Base-by-base conservation (phyloP, 2,329 filamentous ascomycete species). In the Paecilomyces formosus region DNA sequence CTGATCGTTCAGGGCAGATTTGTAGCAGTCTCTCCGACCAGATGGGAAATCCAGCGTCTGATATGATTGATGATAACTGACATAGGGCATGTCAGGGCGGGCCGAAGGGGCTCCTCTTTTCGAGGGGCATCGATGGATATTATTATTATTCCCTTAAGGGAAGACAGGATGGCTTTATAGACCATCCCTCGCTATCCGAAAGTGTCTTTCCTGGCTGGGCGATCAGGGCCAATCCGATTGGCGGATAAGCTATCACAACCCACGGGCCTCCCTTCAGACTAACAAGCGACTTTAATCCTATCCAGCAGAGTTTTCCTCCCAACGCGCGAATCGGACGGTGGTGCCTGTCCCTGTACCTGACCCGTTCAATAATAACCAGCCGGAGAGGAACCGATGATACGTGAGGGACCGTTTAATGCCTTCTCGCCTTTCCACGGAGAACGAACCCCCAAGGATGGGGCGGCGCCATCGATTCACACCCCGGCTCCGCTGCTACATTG, bases 211-310 rank as follows among this genome's bases (percentile, higher is more conserved):
- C 39, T 18, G 35, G 13, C 35, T 18, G 13, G 35, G 35, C 18
- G 39, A 3, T 45, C 39, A 85, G 76, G 8, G 82, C n/a, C 13
- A n/a, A 45, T 52, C 50, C 31, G 28, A 55, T 55, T 55, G 54
- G 54, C 21, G 33, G 54, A 55, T 55, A 55, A 49, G 54, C 54
- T 39, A 55, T 28, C 50, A 28, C 50, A 28, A 22, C 49, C 49
- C 12, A 51, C 18, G 11, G 15, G 11, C 18, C 18, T 15, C 8
- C 50, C 50, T 24, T 6, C 22, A 24, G 50, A 24, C 21, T 24
- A 28, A 24, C 18, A 18, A 45, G 39, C 39, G 39, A 45, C 15
- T 45, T 18, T 21, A 52, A 52, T 28, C 11, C 21, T 52, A 7
- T 28, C 50, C 22, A 52, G 26, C 50, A 52, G 50, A 28, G 50